phyloP scores from a whole-genome alignment of 2,329 filamentous ascomycete species.

The Dendrostoma leiphaemia region DNA sequence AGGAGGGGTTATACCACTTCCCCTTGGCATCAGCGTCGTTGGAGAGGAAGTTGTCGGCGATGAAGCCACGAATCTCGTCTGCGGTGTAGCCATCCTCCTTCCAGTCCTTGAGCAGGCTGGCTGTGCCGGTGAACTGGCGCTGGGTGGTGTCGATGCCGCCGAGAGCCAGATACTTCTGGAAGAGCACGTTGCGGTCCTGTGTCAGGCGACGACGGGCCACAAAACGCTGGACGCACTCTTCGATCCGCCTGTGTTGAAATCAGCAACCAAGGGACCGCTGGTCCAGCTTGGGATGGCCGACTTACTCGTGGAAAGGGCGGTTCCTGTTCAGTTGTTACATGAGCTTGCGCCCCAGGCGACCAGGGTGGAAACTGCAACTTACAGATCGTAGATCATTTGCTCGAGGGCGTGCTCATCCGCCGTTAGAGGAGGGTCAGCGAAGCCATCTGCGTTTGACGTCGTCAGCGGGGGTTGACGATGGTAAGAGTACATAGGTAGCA shows the following conservation, averaged over 20 bases:
- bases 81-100: slow-evolving; percentile 49
- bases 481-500: neutral
- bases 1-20: slow-evolving; percentile 48
- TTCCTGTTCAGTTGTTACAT: slow-evolving; percentile 35
- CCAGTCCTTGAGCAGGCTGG: slow-evolving; percentile 30
- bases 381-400: slow-evolving; percentile 64
- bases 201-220: slow-evolving; percentile 74
- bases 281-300: neutral
- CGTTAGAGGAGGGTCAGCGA: slow-evolving; percentile 75
- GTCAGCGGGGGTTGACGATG: neutral
- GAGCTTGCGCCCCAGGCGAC: neutral
- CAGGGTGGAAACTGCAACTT: slow-evolving; percentile 30
- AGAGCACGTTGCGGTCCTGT: slow-evolving; percentile 58
- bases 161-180: slow-evolving; percentile 77
- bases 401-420: slow-evolving; percentile 67
- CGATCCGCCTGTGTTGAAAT: slow-evolving; percentile 64
- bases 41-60: slow-evolving; percentile 60
- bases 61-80: slow-evolving; percentile 62
- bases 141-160: slow-evolving; percentile 69
- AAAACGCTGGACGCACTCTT: slow-evolving; percentile 81
- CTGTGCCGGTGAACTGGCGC: slow-evolving; percentile 60
- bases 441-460: slow-evolving; percentile 56
- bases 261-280: neutral
- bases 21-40: slow-evolving; percentile 36
- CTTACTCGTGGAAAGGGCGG: slow-evolving; percentile 56